phyloP scores from a whole-genome alignment of 371 early-diverging fungal genomes.

The Massospora cicadina region DNA sequence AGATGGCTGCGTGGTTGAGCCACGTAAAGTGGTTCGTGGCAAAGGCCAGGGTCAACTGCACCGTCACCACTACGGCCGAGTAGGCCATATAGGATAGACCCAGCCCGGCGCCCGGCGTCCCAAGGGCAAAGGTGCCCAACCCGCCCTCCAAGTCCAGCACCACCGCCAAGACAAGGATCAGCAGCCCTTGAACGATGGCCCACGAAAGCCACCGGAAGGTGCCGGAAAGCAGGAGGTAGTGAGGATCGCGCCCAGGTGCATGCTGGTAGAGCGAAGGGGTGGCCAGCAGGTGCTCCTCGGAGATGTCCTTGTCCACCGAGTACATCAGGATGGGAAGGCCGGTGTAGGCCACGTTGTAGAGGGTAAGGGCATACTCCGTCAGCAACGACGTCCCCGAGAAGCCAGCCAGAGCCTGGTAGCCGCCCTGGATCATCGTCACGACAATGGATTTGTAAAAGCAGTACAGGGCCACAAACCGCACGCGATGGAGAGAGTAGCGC shows the following conservation, averaged over 20 bases:
- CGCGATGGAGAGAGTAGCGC: constrained; percentile 54
- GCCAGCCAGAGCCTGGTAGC: constrained; percentile 51
- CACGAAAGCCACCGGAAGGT: constrained; percentile 10
- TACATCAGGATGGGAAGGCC: constrained; percentile 52
- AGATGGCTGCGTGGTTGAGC: neutral
- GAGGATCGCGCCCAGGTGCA: constrained; percentile 8
- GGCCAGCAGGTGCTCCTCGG: neutral
- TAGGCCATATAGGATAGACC: constrained; percentile 5
- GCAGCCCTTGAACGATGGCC: constrained; percentile 7
- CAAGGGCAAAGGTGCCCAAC: neutral
- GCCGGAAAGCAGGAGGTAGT: neutral
- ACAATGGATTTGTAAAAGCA: constrained; percentile 73
- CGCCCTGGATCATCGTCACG: constrained; percentile 41
- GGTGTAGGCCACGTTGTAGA: constrained; percentile 70
- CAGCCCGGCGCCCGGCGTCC: neutral
- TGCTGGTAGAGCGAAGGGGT: constrained; percentile 9
- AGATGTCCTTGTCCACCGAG: constrained; percentile 10
- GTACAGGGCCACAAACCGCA: constrained; percentile 46
- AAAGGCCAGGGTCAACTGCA: constrained; percentile 9
- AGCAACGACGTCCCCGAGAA: constrained; percentile 66
- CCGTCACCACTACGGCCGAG: neutral
- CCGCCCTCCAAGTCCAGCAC: neutral
- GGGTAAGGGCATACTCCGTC: constrained; percentile 54
- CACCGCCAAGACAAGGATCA: neutral
- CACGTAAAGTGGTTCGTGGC: constrained; percentile 9